A percentile compares a stretch with the other conserved stretches of the same genome.
Evolutionary conservation across 192 early-diverging fungal species (phyloP).

Genomic region (Cladochytrium replicatum): DNA sequence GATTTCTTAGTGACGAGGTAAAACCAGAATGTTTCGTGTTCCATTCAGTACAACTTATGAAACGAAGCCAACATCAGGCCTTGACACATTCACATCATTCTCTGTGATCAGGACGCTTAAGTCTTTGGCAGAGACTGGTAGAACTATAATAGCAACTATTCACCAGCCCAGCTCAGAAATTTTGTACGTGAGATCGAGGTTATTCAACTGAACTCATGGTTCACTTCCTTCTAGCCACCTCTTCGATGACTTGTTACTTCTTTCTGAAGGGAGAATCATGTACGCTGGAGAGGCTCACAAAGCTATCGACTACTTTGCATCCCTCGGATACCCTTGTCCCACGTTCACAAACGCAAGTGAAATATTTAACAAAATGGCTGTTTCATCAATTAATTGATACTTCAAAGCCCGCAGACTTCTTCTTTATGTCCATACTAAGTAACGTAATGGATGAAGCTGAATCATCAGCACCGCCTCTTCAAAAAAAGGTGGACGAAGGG

Average conservation of each 20-base stretch:
- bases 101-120: conserved; percentile 35
- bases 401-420: conserved; percentile 47
- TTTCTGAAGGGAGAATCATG: conserved; percentile 59
- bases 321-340: conserved; percentile 35
- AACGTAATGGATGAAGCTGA: no score
- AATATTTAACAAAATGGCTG: no score
- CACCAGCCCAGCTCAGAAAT: conserved; percentile 50
- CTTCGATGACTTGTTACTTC: conserved; percentile 59
- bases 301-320: conserved; percentile 35
- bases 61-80: conserved; percentile 67
- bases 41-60: no score
- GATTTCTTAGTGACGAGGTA: background rate
- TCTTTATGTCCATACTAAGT: conserved; percentile 48
- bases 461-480: no score
- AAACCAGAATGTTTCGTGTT: no score
- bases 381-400: no score
- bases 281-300: conserved; percentile 45
- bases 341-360: no score
- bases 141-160: conserved; percentile 25
- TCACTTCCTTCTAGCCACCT: no score
- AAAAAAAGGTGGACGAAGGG: conserved; percentile 11
- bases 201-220: no score
- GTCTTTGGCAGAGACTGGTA: conserved; percentile 24
- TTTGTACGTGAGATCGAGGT: no score
- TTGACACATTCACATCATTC: conserved; percentile 48